A percentile compares a stretch with the other conserved stretches of the same genome.
Conservation (phyloP, 208 protist genomes). For the Balamuthia mandrillaris region DNA sequence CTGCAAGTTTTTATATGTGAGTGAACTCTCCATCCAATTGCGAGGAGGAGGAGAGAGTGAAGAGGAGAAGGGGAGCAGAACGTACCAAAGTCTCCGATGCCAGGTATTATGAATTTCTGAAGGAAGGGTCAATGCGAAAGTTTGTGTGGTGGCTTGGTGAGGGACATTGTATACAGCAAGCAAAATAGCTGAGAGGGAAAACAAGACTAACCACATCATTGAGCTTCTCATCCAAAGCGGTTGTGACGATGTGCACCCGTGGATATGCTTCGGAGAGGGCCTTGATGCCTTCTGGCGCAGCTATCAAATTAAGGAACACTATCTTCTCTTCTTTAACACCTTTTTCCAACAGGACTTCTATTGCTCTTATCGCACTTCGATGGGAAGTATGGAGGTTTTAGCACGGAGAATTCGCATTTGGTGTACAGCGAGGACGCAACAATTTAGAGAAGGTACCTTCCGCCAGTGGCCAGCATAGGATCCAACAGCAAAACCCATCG, state of each 20-base stretch:
- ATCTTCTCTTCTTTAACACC: conserved; percentile 85
- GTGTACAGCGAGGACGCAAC: conserved; percentile 33
- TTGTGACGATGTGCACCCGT: conserved; percentile 77
- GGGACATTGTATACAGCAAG: too few species aligned
- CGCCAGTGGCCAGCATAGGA: conserved; percentile 89
- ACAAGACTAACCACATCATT: too few species aligned
- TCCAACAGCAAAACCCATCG: conserved; percentile 89
- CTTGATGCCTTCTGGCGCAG: conserved; percentile 42
- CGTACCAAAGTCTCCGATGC: too few species aligned
- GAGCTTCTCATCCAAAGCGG: conserved; percentile 85
- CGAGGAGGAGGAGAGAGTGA: too few species aligned
- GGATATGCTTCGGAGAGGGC: conserved; percentile 43
- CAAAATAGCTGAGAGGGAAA: too few species aligned
- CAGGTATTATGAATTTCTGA: too few species aligned
- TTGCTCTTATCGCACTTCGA: conserved; percentile 53
- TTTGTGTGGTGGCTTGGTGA: too few species aligned
- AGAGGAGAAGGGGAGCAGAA: too few species aligned
- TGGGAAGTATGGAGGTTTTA: not conserved
- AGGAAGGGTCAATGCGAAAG: too few species aligned
- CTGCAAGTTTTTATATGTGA: too few species aligned
- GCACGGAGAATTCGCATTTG: not conserved
- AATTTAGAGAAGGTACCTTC: too few species aligned
- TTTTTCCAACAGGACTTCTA: conserved; percentile 61
- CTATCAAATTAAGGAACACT: conserved; percentile 92
- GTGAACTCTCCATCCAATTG: too few species aligned